Conservation (phyloP, 805 yeast species). For the Starmerella etchellsii region DNA sequence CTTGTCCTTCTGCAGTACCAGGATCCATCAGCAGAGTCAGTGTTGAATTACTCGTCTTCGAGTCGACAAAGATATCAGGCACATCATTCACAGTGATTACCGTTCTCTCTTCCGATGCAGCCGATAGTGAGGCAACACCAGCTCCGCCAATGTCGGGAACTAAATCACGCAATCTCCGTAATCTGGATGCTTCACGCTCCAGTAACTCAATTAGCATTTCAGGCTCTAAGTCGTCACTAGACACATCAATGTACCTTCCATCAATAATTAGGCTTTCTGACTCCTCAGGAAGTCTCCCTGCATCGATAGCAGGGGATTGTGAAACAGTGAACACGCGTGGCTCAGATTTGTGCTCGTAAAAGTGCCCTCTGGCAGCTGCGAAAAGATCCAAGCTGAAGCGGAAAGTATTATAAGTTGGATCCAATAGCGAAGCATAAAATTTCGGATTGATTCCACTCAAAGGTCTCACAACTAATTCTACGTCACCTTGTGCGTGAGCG, state of each 20-base stretch:
- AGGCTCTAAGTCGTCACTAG: background rate
- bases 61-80: conserved; percentile 4
- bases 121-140: conserved; percentile 8
- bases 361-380: conserved; percentile 9
- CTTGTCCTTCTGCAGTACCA: conserved; percentile 53
- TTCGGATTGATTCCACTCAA: conserved; percentile 11
- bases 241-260: conserved; percentile 11
- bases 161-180: conserved; percentile 4
- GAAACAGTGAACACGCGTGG: conserved; percentile 8
- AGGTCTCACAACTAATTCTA: conserved; percentile 13
- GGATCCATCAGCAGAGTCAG: conserved; percentile 47
- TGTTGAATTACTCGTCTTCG: background rate
- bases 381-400: conserved; percentile 12
- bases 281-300: conserved; percentile 1
- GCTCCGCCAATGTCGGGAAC: conserved; percentile 9
- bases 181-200: conserved; percentile 14
- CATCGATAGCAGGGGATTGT: conserved; percentile 1
- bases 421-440: conserved; percentile 9
- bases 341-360: conserved; percentile 9
- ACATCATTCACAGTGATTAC: conserved; percentile 3
- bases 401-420: conserved; percentile 9
- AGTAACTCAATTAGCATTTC: conserved; percentile 7
- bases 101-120: conserved; percentile 5
- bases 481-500: conserved; percentile 1
- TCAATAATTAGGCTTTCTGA: conserved; percentile 14